Conservation (phyloP, 2,329 filamentous ascomycete genomes). For the Cryoendolithus antarcticus region DNA sequence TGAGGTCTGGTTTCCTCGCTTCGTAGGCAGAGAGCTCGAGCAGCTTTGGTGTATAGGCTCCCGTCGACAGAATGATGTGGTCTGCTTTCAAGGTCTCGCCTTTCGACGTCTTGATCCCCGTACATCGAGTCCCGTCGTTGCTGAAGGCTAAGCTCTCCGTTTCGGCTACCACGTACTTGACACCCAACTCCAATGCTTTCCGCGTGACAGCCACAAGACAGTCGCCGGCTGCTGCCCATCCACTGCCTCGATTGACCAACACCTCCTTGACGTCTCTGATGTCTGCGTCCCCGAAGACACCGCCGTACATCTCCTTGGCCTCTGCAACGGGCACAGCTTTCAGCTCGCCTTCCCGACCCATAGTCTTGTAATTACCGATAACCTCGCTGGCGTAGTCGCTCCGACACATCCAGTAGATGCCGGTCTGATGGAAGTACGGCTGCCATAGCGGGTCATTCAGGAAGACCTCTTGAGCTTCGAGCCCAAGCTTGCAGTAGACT, state of each 20-base stretch:
- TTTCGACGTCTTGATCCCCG: conserved; percentile 27
- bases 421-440: conserved; percentile 40
- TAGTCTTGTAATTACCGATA: conserved; percentile 38
- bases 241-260: conserved; percentile 47
- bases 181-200: conserved; percentile 41
- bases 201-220: conserved; percentile 43
- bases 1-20: conserved; percentile 34
- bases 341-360: conserved; percentile 36
- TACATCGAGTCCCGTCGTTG: conserved; percentile 29
- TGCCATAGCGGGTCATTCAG: conserved; percentile 44
- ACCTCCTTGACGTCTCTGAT: conserved; percentile 48
- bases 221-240: conserved; percentile 52
- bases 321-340: conserved; percentile 38
- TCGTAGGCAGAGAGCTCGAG: conserved; percentile 38
- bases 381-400: conserved; percentile 37
- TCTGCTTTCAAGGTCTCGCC: conserved; percentile 23
- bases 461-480: conserved; percentile 55
- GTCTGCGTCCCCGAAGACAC: conserved; percentile 48
- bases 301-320: conserved; percentile 42
- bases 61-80: conserved; percentile 29
- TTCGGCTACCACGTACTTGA: conserved; percentile 46
- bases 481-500: conserved; percentile 50
- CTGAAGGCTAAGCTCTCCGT: conserved; percentile 38
- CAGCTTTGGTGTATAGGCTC: conserved; percentile 31
- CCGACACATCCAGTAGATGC: conserved; percentile 37